These are phyloP conservation scores for Euclidium syriacum DNA, from an alignment of 345 rosid genomes.

Conservation along the genomic window DNA sequence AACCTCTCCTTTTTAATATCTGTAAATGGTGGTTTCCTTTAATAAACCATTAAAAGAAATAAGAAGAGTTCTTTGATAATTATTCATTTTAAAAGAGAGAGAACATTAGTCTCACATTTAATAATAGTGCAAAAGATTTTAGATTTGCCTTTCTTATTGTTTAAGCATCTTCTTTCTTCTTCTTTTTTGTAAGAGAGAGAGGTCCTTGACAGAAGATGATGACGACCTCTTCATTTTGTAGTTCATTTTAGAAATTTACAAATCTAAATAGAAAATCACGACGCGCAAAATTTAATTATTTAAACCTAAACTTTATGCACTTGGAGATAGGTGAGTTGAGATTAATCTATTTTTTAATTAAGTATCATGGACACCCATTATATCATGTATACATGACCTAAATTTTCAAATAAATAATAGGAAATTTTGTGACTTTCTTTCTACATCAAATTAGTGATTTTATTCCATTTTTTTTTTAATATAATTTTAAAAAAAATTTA, in stretches of 20 bases:
- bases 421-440: neutral
- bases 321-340: slow-evolving; percentile 8
- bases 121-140: slow-evolving; percentile 1
- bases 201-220: slow-evolving; percentile 42
- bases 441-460: too few relatives aligned
- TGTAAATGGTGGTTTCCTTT: neutral
- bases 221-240: slow-evolving; percentile 7
- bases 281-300: neutral
- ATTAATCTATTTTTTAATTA: neutral
- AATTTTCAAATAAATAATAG: neutral
- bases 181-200: slow-evolving; percentile 46
- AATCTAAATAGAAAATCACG: neutral
- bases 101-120: neutral
- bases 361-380: slow-evolving; percentile 17
- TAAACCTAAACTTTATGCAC: neutral
- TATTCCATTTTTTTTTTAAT: too few relatives aligned
- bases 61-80: neutral
- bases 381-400: slow-evolving; percentile 9
- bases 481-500: too few relatives aligned
- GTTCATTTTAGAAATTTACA: neutral
- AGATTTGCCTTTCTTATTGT: slow-evolving; percentile 47
- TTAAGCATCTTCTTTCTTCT: slow-evolving; percentile 62
- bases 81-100: too few relatives aligned
- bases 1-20: slow-evolving; percentile 46
- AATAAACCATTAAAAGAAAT: too few relatives aligned